Percentiles rank a stretch among this genome's conserved stretches.
phyloP scores from a whole-genome alignment of 768 basidiomycete species.

The Lentinula detonsa region DNA sequence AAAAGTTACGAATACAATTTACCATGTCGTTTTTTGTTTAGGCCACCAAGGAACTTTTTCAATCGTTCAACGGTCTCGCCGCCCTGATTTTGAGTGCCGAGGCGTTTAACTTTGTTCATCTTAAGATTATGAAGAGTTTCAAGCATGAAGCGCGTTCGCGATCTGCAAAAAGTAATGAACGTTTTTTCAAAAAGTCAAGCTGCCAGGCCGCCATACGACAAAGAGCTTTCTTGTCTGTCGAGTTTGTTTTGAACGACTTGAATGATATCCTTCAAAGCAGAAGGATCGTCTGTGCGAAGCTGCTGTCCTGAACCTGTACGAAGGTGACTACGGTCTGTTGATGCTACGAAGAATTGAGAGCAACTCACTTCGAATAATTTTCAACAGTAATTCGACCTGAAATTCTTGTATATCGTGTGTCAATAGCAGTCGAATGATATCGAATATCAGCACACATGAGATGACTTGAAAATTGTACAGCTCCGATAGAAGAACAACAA shows the following conservation, averaged over 20 bases:
- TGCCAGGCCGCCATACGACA: constrained; percentile 36
- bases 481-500: constrained; percentile 83
- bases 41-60: constrained; percentile 78
- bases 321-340: neutral
- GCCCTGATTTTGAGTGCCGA: constrained; percentile 59
- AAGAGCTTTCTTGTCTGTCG: constrained; percentile 36
- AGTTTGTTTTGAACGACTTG: constrained; percentile 73
- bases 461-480: constrained; percentile 96
- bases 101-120: constrained; percentile 78
- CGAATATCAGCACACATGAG: constrained; percentile 84
- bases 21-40: constrained; percentile 79
- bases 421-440: constrained; percentile 76
- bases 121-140: constrained; percentile 91
- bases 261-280: constrained; percentile 87
- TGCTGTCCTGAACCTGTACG: constrained; percentile 83
- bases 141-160: constrained; percentile 91
- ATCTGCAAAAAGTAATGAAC: constrained; percentile 37
- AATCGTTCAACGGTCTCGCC: constrained; percentile 75
- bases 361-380: constrained; percentile 70
- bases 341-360: neutral
- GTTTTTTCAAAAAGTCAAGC: neutral
- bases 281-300: constrained; percentile 87
- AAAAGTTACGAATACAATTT: constrained; percentile 10
- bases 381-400: constrained; percentile 81
- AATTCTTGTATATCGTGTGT: constrained; percentile 63